A percentile compares a stretch with the other conserved stretches of the same genome.
Evolutionary conservation across 2,329 filamentous ascomycete species (phyloP).

Genomic region (Fusarium setosum): DNA sequence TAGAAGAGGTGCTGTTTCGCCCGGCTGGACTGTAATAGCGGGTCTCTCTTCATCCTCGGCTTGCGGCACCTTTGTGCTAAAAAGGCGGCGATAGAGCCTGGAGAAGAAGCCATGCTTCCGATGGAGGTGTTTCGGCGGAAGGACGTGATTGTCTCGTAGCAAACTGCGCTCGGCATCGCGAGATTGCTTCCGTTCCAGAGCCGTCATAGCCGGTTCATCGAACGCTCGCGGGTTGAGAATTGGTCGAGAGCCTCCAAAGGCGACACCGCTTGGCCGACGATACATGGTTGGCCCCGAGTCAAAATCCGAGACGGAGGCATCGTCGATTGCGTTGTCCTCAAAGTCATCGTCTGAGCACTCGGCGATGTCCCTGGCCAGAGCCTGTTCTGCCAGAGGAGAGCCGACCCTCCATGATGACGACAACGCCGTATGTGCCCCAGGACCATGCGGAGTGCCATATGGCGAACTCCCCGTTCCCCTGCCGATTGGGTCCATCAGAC

Average conservation of each 20-base stretch:
- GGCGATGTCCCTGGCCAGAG: constrained; percentile 74
- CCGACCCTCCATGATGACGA: constrained; percentile 66
- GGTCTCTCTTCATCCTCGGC: constrained; percentile 53
- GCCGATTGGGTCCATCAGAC: constrained; percentile 31
- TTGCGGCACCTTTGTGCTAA: constrained; percentile 64
- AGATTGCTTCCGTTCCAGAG: constrained; percentile 66
- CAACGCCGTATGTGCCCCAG: constrained; percentile 34
- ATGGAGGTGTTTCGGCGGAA: constrained; percentile 68
- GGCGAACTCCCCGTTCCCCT: constrained; percentile 35
- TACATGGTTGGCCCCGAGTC: constrained; percentile 68
- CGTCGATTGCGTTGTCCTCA: constrained; percentile 45
- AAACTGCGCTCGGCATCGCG: constrained; percentile 69
- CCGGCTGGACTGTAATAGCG: constrained; percentile 47
- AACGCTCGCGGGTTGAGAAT: constrained; percentile 70
- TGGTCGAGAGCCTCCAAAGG: constrained; percentile 76
- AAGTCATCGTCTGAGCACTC: constrained; percentile 70
- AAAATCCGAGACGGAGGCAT: constrained; percentile 49
- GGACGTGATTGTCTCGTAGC: constrained; percentile 72
- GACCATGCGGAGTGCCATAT: constrained; percentile 34
- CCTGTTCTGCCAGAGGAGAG: constrained; percentile 75
- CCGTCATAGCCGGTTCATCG: constrained; percentile 62
- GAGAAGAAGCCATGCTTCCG: constrained; percentile 50
- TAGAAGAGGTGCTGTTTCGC: constrained; percentile 57
- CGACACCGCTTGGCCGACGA: constrained; percentile 80
- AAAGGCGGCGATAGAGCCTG: constrained; percentile 60